A percentile compares a stretch with the other conserved stretches of the same genome.
phyloP scores from a whole-genome alignment of 306 rosid species.

The Cicer chorassanicum region DNA sequence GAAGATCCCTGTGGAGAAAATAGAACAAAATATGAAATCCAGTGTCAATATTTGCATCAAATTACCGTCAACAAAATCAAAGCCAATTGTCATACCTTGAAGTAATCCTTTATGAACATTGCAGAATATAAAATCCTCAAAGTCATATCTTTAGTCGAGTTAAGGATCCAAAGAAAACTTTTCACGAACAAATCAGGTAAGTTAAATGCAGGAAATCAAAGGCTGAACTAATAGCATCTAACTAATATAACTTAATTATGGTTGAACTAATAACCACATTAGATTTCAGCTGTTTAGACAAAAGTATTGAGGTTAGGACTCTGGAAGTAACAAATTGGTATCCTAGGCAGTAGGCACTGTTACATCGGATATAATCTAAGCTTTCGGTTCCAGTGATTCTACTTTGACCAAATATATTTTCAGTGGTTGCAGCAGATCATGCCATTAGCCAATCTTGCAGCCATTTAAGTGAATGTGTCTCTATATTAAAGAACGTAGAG shows the following conservation, averaged over 20 bases:
- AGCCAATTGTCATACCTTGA: conserved; percentile 66
- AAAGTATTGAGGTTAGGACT: conserved; percentile 27
- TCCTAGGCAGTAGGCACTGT: not conserved
- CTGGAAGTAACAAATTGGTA: not conserved
- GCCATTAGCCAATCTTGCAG: conserved; percentile 5
- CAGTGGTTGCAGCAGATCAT: not conserved
- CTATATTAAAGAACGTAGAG: conserved; percentile 4
- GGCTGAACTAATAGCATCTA: conserved; percentile 9
- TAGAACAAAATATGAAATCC: conserved; percentile 17
- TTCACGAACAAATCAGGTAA: conserved; percentile 29
- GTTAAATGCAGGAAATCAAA: conserved; percentile 35
- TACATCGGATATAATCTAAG: too few relatives aligned
- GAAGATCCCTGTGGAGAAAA: conserved; percentile 66
- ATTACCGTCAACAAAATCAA: conserved; percentile 32
- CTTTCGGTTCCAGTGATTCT: too few relatives aligned
- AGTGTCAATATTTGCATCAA: conserved; percentile 33
- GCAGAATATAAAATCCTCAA: conserved; percentile 82
- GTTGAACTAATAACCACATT: not conserved
- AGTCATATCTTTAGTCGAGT: conserved; percentile 77
- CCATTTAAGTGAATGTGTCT: not conserved
- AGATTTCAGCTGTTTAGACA: conserved; percentile 26
- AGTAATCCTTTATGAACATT: conserved; percentile 71
- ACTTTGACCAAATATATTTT: too few relatives aligned
- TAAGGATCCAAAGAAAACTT: conserved; percentile 54
- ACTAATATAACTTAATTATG: conserved; percentile 7